phyloP scores from a whole-genome alignment of 2,329 filamentous ascomycete species.

The Ustilaginoidea virens region DNA sequence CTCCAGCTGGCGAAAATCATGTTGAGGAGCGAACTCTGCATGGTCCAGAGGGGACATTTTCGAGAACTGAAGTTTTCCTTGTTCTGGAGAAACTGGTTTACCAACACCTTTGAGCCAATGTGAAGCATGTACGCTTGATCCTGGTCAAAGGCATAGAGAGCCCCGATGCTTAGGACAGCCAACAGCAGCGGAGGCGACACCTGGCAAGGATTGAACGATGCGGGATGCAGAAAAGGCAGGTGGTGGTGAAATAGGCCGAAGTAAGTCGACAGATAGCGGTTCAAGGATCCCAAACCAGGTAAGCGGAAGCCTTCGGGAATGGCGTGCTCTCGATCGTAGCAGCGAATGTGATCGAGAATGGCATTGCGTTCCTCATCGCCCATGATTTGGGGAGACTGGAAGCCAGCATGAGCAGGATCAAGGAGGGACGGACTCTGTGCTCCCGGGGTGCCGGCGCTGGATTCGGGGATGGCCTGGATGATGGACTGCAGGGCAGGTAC shows the following conservation, averaged over 20 bases:
- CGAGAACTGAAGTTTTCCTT: conserved; percentile 98
- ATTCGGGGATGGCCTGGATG: conserved; percentile 54
- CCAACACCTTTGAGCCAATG: conserved; percentile 91
- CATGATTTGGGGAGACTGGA: conserved; percentile 63
- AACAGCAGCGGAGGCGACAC: conserved; percentile 72
- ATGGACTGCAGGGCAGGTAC: conserved; percentile 56
- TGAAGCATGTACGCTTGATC: conserved; percentile 95
- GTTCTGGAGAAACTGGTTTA: conserved; percentile 93
- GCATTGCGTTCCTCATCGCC: conserved; percentile 73
- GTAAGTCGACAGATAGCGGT: conserved; percentile 88
- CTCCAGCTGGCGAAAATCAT: conserved; percentile 99
- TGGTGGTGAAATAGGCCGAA: conserved; percentile 97
- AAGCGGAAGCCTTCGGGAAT: conserved; percentile 83
- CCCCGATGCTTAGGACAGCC: conserved; percentile 86
- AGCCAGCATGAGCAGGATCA: conserved; percentile 46
- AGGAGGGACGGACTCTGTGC: conserved; percentile 62
- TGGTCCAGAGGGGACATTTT: conserved; percentile 94
- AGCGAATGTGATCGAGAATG: conserved; percentile 76
- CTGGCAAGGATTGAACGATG: conserved; percentile 71
- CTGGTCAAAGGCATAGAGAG: conserved; percentile 91
- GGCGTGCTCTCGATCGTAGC: conserved; percentile 63
- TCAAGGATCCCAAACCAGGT: conserved; percentile 64
- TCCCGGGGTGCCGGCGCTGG: conserved; percentile 53
- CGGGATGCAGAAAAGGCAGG: conserved; percentile 84
- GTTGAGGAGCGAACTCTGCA: conserved; percentile 92